These are phyloP conservation scores for Cucumis hystrix DNA, from an alignment of 306 rosid genomes.

Conservation along the genomic window DNA sequence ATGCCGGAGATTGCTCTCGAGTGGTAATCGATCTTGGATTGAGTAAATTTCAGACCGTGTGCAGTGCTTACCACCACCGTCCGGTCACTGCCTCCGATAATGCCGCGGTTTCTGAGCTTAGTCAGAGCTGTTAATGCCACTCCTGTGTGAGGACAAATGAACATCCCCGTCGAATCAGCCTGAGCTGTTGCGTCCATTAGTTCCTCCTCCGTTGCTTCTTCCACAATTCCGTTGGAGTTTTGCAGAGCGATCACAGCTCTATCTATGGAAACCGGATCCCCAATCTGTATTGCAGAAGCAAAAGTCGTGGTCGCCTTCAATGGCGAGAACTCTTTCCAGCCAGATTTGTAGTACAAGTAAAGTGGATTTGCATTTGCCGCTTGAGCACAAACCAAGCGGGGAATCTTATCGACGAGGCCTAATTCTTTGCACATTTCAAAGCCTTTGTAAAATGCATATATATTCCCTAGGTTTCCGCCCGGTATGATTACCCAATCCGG, in stretches of 20 bases:
- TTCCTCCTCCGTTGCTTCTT: conserved; percentile 2
- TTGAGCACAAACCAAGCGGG: not conserved
- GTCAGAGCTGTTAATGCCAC: not conserved
- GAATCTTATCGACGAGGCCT: not conserved
- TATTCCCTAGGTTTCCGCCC: not conserved
- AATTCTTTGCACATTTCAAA: conserved; percentile 2
- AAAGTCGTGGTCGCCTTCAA: not conserved
- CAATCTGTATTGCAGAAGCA: not conserved
- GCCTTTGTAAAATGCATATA: not conserved
- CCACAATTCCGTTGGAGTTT: not conserved
- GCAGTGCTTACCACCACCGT: not conserved
- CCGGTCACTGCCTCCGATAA: not conserved
- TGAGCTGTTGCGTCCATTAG: not conserved
- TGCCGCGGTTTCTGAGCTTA: not conserved
- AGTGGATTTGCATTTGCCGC: conserved; percentile 3
- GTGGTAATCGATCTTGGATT: conserved; percentile 1
- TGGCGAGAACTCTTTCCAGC: not conserved
- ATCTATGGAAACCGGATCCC: not conserved
- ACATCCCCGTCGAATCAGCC: conserved; percentile 5
- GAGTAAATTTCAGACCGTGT: not conserved
- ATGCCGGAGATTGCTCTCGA: not conserved
- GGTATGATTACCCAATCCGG: not conserved
- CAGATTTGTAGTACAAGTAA: not conserved
- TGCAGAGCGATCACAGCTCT: not conserved
- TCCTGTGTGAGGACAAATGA: not conserved